Evolutionary conservation across 768 basidiomycete species (phyloP), one percentile per base, ranked within the genome.

Genomic region (Macrolepiota fuliginosa): DNA sequence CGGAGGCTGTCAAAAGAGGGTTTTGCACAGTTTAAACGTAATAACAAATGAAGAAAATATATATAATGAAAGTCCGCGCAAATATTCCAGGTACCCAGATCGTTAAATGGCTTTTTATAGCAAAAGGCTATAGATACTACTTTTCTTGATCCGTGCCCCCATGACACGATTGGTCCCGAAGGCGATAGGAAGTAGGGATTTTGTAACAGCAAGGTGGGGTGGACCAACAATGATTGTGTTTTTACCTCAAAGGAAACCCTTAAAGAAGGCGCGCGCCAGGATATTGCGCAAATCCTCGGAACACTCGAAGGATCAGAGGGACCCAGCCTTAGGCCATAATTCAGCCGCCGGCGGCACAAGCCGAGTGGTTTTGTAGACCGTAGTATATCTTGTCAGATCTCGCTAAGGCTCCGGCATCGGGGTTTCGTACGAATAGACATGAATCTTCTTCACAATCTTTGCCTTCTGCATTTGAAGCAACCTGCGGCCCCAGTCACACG

Each of bases 61-160:
- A 12, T 19, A 45, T 22, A 17, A 19, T 25, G 19, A 56, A 56
- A 42, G 47, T 58, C 57, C 57, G 57, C 57, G 57, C 15, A 58
- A 35, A 29, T 51, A 32, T 47, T 10, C 19, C 19, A 19, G n/a
- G n/a, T 37, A 39, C 22, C 25, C 47, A 29, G 57, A 58, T 58
- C 36, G 57, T 58, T 45, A 58, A n/a, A 58, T 46, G 25, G 57
- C 57, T 58, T 58, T 58, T 58, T 58, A 50, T 58, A 58, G 57
- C 57, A 58, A 50, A 50, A 37, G 13, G 15, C 57, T 40, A 39
- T 39, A 58, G 36, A 50, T 58, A 50, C 29, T 15, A 22, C 35
- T 39, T 37, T 7, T 37, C 22, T 39, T 58, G 57, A 58, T 58
- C 57, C 57, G 57, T 50, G 32, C 6, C 7, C 47, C 24, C 12